Conservation (phyloP, 768 basidiomycete genomes). For the Termitomyces titanicus region DNA sequence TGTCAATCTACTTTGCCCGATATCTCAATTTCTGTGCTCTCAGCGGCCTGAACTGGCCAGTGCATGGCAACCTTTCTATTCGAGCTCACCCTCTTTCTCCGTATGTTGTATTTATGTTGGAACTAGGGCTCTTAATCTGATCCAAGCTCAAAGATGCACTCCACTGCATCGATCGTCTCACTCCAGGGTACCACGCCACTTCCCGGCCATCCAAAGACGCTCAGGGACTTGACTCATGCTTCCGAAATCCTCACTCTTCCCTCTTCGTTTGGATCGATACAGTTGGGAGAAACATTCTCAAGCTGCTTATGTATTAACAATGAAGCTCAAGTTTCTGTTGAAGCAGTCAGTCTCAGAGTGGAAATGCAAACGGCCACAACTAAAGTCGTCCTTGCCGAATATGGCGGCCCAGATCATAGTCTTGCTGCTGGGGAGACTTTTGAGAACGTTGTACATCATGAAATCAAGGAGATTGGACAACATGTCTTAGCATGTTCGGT, state of each 20-base stretch:
- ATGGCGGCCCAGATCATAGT: conserved; percentile 48
- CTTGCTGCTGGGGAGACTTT: conserved; percentile 57
- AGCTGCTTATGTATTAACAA: conserved; percentile 83
- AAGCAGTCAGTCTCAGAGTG: conserved; percentile 61
- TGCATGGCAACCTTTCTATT: conserved; percentile 87
- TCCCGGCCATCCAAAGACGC: conserved; percentile 75
- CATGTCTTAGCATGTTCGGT: conserved; percentile 88
- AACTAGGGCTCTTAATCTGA: not conserved
- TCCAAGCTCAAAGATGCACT: conserved; percentile 46
- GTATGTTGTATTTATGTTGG: conserved; percentile 27
- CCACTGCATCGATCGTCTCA: conserved; percentile 73
- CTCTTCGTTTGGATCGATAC: conserved; percentile 79
- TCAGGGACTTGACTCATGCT: conserved; percentile 76
- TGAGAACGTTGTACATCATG: conserved; percentile 71
- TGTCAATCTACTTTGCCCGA: not conserved
- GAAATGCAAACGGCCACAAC: conserved; percentile 83
- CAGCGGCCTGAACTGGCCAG: conserved; percentile 73
- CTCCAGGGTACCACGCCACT: conserved; percentile 71
- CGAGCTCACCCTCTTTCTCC: conserved; percentile 76
- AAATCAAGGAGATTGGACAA: conserved; percentile 92
- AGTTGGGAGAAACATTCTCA: conserved; percentile 86
- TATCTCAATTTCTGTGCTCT: conserved; percentile 8
- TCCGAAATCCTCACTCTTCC: conserved; percentile 81
- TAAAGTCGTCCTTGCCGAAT: conserved; percentile 61
- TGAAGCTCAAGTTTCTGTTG: conserved; percentile 59